These are phyloP conservation scores for Schizophyllum commune DNA, from an alignment of 1,284 basidiomycete species.

Conservation along the genomic window DNA sequence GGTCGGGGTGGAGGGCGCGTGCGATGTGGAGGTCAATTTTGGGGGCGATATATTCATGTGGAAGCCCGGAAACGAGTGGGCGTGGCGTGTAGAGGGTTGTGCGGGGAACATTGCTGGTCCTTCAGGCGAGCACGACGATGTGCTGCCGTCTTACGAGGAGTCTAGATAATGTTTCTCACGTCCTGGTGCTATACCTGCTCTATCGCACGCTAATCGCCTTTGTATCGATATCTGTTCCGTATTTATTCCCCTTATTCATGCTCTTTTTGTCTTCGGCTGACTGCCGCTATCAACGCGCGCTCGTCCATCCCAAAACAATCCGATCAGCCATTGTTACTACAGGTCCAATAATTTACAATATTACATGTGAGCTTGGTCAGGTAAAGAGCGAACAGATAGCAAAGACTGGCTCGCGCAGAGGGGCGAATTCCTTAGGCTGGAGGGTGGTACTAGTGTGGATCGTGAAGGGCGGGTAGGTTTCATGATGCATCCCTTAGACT, in stretches of 20 bases:
- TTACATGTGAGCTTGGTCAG: not conserved
- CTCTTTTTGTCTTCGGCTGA: too few relatives aligned
- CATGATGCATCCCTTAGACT: not conserved
- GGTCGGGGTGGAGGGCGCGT: slow-evolving; percentile 49
- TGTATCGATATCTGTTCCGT: too few relatives aligned
- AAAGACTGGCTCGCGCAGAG: not conserved
- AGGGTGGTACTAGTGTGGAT: not conserved
- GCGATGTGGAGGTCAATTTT: slow-evolving; percentile 56
- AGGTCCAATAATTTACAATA: not conserved
- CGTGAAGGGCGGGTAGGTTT: not conserved
- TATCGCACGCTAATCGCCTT: too few relatives aligned
- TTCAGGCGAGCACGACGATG: slow-evolving; percentile 10
- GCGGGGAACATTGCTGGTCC: slow-evolving; percentile 32
- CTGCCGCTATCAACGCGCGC: too few relatives aligned
- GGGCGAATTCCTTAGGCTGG: not conserved
- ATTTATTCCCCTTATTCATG: too few relatives aligned
- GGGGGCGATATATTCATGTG: slow-evolving; percentile 50
- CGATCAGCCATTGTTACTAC: not conserved
- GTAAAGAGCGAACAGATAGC: not conserved
- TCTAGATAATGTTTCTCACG: not conserved
- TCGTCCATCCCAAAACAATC: not conserved
- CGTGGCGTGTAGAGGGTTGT: slow-evolving; percentile 51
- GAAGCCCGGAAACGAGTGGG: slow-evolving; percentile 55
- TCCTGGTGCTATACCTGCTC: too few relatives aligned
- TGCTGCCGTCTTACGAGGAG: slow-evolving; percentile 21